These are phyloP conservation scores for Phialophora macrospora DNA, from an alignment of 2,329 filamentous ascomycete species.

Conservation along the genomic window DNA sequence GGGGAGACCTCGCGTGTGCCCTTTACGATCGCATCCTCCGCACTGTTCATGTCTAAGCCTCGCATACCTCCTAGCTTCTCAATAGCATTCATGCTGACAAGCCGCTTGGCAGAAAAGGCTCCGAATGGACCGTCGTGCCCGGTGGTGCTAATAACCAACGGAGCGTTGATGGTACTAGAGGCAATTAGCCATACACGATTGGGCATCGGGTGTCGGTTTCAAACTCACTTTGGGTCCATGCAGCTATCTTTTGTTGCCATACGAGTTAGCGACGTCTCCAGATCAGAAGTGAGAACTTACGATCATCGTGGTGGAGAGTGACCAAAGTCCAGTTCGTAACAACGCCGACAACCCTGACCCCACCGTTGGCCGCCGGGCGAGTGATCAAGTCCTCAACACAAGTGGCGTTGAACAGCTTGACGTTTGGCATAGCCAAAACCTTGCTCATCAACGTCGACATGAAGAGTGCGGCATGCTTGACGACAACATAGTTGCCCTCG, in stretches of 20 bases:
- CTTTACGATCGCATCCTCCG: conserved; percentile 94
- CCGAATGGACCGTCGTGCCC: conserved; percentile 91
- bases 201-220: background rate
- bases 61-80: conserved; percentile 89
- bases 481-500: conserved; percentile 85
- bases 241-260: conserved; percentile 63
- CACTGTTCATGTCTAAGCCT: conserved; percentile 87
- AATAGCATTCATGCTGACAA: conserved; percentile 84
- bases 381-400: conserved; percentile 92
- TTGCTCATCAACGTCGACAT: conserved; percentile 84
- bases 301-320: conserved; percentile 82
- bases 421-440: conserved; percentile 82
- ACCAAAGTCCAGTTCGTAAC: conserved; percentile 97
- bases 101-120: conserved; percentile 86
- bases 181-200: conserved; percentile 2
- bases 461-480: conserved; percentile 92
- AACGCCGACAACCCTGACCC: conserved; percentile 78
- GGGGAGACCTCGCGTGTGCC: conserved; percentile 85
- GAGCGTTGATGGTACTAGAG: conserved; percentile 83
- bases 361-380: conserved; percentile 61
- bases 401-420: conserved; percentile 96
- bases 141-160: conserved; percentile 84
- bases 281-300: background rate
- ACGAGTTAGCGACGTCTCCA: background rate
- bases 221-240: conserved; percentile 76